phyloP scores from a whole-genome alignment of 805 yeast species.

The Zygoascus flipseniorum region DNA sequence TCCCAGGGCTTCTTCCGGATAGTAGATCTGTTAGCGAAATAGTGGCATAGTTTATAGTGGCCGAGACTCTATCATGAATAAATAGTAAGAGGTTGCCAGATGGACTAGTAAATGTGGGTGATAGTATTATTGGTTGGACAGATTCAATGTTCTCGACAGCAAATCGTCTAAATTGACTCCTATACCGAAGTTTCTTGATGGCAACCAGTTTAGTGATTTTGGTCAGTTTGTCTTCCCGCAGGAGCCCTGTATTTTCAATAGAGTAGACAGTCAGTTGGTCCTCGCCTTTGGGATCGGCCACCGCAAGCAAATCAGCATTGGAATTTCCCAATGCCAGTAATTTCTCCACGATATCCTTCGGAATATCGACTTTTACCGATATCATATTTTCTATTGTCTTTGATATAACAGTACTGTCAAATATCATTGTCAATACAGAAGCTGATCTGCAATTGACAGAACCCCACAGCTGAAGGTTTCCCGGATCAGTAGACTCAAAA shows the following conservation, averaged over 20 bases:
- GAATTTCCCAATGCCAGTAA: slow-evolving; percentile 12
- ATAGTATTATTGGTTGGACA: neutral
- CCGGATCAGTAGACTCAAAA: slow-evolving; percentile 13
- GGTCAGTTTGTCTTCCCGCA: slow-evolving; percentile 30
- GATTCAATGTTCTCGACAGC: neutral
- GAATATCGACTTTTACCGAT: neutral
- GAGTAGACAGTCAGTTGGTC: slow-evolving; percentile 32
- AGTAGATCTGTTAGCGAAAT: neutral
- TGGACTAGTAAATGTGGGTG: neutral
- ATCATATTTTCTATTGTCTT: slow-evolving; percentile 19
- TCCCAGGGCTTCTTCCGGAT: neutral
- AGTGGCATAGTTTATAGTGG: neutral
- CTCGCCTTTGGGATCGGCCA: neutral
- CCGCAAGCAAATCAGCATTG: slow-evolving; percentile 12
- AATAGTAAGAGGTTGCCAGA: neutral
- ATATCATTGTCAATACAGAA: slow-evolving; percentile 26
- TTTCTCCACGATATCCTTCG: slow-evolving; percentile 11
- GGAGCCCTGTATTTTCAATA: slow-evolving; percentile 33
- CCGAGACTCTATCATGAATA: neutral
- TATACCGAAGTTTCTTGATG: neutral
- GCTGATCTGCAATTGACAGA: slow-evolving; percentile 38
- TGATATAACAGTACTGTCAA: slow-evolving; percentile 34
- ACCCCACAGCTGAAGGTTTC: slow-evolving; percentile 27
- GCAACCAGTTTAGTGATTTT: slow-evolving; percentile 23
- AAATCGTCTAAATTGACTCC: neutral